Base-by-base conservation (phyloP, 805 yeast species). In the Komagataella kurtzmanii region DNA sequence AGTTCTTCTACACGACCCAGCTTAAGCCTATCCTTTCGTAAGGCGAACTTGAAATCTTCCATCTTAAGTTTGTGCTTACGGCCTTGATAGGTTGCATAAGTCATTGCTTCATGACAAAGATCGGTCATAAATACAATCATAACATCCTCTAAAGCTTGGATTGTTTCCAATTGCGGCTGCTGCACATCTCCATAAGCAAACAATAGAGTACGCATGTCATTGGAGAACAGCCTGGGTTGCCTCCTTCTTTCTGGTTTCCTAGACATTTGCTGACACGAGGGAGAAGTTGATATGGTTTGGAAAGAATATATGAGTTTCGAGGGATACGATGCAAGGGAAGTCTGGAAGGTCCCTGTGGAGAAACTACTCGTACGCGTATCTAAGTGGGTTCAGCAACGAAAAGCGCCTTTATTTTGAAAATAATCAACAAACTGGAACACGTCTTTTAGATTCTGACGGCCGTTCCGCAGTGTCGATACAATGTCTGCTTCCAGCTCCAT, bases 111-210 rank as follows among this genome's bases (percentile, higher is more conserved):
- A 51, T 61, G 56, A 17, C 67, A 66, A 8, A 83, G 71, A 58
- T 80, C 84, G 3, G 77, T 73, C 45, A 85, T 64, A 61, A 83
- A 85, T 45, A 77, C 78, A 8, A 82, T 76, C 7, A 85, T 72
- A 5, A 83, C 71, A 55, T 85, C 91, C 57, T 85, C 91, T 36
- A 85, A 60, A 3, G 79, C 76, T 40, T 80, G 79, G 1, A 81
- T 79, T 0, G 87, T 80, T 53, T 83, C 87, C 10, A 77, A 73
- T 47, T 79, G 69, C 1, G 91, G 91, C 47, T 79, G 73, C n/a
- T 76, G 66, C 2, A 77, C 82, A 59, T 85, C 91, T 1, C 91
- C 91, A 62, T 75, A 83, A 0, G 89, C 89, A 56, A 79, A 85
- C 52, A 85, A 64, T 49, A 85, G 62, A 0, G 85, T 73, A 56